These are phyloP conservation scores for Dichotomocladium elegans DNA, from an alignment of 371 early-diverging fungal genomes.

Conservation along the genomic window DNA sequence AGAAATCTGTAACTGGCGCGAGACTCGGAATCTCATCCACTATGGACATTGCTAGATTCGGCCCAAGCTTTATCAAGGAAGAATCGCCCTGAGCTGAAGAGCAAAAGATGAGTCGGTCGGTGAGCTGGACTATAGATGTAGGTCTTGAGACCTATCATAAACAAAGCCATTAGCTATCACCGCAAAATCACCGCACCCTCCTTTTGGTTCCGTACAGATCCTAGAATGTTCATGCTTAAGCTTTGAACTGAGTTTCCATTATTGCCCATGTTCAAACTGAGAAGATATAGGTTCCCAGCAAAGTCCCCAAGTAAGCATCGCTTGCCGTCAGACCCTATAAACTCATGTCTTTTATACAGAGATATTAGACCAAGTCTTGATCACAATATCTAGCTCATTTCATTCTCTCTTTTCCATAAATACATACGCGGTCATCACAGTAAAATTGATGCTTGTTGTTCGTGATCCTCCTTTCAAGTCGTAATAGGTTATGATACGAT, in stretches of 20 bases:
- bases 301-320: conserved; percentile 76
- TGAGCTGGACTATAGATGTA: conserved; percentile 64
- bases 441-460: conserved; percentile 51
- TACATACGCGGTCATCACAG: conserved; percentile 2
- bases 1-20: conserved; percentile 85
- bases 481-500: conserved; percentile 61
- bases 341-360: conserved; percentile 42
- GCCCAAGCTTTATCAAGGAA: conserved; percentile 53
- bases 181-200: too few relatives aligned
- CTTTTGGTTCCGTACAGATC: too few relatives aligned
- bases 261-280: conserved; percentile 35
- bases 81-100: conserved; percentile 87
- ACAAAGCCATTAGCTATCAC: too few relatives aligned
- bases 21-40: conserved; percentile 69
- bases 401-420: too few relatives aligned
- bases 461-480: conserved; percentile 23
- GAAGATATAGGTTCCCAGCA: conserved; percentile 60
- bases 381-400: not conserved
- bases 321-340: conserved; percentile 33
- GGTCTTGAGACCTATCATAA: conserved; percentile 32
- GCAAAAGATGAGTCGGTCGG: conserved; percentile 66
- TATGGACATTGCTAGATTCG: conserved; percentile 43
- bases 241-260: too few relatives aligned
- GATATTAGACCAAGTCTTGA: not conserved
- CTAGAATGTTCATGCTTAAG: too few relatives aligned